Conservation (phyloP, 306 rosid species). For the Lathyrus tuberosus region DNA sequence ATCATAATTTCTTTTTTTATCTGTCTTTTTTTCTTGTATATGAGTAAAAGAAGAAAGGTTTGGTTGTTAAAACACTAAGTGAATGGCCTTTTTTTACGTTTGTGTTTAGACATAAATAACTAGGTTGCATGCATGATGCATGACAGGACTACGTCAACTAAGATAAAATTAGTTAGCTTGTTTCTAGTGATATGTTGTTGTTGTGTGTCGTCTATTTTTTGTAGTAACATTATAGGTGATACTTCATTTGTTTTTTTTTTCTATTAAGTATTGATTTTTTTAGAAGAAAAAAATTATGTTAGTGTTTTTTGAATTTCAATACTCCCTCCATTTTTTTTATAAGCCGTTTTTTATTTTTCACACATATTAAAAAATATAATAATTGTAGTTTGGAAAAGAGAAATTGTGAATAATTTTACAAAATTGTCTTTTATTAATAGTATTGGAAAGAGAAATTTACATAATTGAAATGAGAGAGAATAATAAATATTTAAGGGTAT, state of each 20-base stretch:
- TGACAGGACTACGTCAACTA: background rate
- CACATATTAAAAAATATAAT: too few relatives aligned
- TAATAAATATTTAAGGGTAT: too few relatives aligned
- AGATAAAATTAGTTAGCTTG: background rate
- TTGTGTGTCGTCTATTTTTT: background rate
- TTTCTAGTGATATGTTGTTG: background rate
- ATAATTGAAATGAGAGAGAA: too few relatives aligned
- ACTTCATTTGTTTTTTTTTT: background rate
- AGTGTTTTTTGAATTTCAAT: too few relatives aligned
- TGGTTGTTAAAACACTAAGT: background rate
- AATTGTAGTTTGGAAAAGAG: too few relatives aligned
- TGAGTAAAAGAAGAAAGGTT: background rate
- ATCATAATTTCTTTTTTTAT: background rate
- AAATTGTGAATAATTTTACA: too few relatives aligned
- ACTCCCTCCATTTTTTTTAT: too few relatives aligned
- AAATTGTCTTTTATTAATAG: too few relatives aligned
- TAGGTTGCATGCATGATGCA: background rate
- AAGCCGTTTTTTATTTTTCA: too few relatives aligned
- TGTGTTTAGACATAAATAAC: background rate
- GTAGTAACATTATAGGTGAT: background rate
- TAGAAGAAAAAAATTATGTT: too few relatives aligned
- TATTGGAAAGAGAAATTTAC: too few relatives aligned
- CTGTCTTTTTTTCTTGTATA: background rate
- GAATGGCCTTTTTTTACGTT: background rate
- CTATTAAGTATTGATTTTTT: too few relatives aligned